A percentile compares a stretch with the other conserved stretches of the same genome.
These are phyloP conservation scores for Juglanconis oblonga DNA, from an alignment of 2,329 filamentous ascomycete genomes.

Conservation along the genomic window DNA sequence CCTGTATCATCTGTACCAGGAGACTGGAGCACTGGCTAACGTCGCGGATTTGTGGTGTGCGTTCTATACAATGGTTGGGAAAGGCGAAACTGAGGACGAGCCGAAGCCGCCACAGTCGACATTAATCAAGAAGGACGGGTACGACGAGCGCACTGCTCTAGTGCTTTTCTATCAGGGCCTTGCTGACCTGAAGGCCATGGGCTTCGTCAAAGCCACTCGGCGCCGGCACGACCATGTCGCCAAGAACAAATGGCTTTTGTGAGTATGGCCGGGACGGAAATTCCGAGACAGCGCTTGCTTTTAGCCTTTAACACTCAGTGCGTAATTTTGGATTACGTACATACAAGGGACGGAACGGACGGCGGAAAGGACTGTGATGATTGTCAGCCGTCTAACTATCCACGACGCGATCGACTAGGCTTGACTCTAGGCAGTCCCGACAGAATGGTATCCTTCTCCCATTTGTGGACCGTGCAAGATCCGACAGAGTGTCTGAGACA, in stretches of 20 bases:
- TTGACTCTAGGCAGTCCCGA: background rate
- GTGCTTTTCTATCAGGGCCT: conserved; percentile 81
- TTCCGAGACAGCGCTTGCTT: background rate
- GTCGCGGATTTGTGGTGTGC: conserved; percentile 77
- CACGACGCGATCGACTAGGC: background rate
- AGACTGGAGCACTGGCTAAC: conserved; percentile 75
- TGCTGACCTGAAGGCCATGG: conserved; percentile 80
- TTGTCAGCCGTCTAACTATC: too few species aligned
- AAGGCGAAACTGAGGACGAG: conserved; percentile 36
- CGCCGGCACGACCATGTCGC: conserved; percentile 91
- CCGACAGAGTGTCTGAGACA: background rate
- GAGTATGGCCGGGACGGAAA: conserved; percentile 2
- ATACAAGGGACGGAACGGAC: background rate
- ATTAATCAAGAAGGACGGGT: conserved; percentile 30
- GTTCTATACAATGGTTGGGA: conserved; percentile 62
- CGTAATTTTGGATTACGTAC: background rate
- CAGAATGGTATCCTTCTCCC: background rate
- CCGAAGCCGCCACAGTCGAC: conserved; percentile 28
- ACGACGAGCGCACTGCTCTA: conserved; percentile 56
- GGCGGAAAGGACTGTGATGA: background rate
- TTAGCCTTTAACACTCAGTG: conserved; percentile 11
- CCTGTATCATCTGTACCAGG: conserved; percentile 75
- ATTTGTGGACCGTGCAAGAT: background rate
- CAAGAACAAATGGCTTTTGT: conserved; percentile 77
- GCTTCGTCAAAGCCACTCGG: conserved; percentile 83